Conservation (phyloP, 2,329 filamentous ascomycete genomes). For the Penicillium sp. region DNA sequence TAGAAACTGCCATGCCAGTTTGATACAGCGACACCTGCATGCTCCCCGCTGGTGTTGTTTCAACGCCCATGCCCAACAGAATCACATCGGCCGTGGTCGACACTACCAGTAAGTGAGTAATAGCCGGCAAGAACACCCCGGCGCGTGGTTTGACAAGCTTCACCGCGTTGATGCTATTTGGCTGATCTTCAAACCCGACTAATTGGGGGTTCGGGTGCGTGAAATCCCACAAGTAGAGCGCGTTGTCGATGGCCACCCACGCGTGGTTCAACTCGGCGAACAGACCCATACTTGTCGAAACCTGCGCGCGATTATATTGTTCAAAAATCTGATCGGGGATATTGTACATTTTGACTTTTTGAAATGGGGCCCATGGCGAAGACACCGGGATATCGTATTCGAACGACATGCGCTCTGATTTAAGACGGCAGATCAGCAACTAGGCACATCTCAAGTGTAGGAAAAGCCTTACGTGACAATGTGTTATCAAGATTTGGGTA, state of each 20-base stretch:
- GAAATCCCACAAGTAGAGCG: conserved; percentile 96
- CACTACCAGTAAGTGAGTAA: conserved; percentile 83
- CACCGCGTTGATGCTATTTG: conserved; percentile 83
- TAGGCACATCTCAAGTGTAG: conserved; percentile 1
- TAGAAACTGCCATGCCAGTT: conserved; percentile 74
- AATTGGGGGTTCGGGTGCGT: conserved; percentile 85
- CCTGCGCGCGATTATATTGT: conserved; percentile 80
- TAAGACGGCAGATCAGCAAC: background rate
- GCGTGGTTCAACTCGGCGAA: conserved; percentile 94
- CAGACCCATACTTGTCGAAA: conserved; percentile 88
- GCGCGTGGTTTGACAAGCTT: conserved; percentile 77
- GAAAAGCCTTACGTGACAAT: conserved; percentile 59
- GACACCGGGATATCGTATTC: conserved; percentile 74
- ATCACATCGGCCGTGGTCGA: conserved; percentile 81
- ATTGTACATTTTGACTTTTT: conserved; percentile 76
- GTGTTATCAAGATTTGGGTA: conserved; percentile 89
- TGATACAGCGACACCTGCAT: conserved; percentile 74
- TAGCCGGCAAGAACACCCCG: conserved; percentile 78
- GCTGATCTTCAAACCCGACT: conserved; percentile 84
- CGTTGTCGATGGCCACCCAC: conserved; percentile 93
- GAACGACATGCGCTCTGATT: conserved; percentile 74
- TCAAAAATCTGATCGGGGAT: conserved; percentile 90
- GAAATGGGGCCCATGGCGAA: conserved; percentile 78
- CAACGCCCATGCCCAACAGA: conserved; percentile 71
- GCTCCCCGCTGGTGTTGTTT: conserved; percentile 60